A percentile compares a stretch with the other conserved stretches of the same genome.
Conservation (phyloP, 1,284 basidiomycete genomes). For the Leccinum pachyderme region DNA sequence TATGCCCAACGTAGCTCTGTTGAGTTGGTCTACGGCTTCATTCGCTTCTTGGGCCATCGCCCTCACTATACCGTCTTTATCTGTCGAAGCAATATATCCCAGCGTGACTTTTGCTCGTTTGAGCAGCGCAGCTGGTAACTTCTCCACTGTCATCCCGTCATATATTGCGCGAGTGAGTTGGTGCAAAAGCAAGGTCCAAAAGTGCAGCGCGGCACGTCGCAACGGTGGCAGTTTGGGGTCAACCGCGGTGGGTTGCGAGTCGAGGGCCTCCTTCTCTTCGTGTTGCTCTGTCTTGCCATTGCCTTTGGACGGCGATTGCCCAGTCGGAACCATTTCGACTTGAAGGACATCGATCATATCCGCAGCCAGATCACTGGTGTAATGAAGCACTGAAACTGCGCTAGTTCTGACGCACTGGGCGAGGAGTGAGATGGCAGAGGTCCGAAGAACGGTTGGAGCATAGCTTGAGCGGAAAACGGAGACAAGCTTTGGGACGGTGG, state of each 20-base stretch:
- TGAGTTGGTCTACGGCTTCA: constrained; percentile 55
- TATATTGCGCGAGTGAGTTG: constrained; percentile 50
- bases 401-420: constrained; percentile 69
- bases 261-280: constrained; percentile 17
- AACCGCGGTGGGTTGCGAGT: constrained; percentile 56
- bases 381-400: constrained; percentile 60
- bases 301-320: constrained; percentile 10
- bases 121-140: constrained; percentile 41
- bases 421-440: constrained; percentile 82
- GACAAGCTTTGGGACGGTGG: constrained; percentile 72
- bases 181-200: constrained; percentile 65
- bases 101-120: constrained; percentile 62
- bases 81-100: constrained; percentile 69
- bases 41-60: constrained; percentile 77
- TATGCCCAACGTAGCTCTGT: constrained; percentile 47
- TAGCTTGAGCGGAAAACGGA: constrained; percentile 54
- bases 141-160: constrained; percentile 29
- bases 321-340: constrained; percentile 55
- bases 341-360: constrained; percentile 80
- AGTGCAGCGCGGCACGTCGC: constrained; percentile 78
- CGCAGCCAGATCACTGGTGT: constrained; percentile 58
- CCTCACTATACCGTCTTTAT: constrained; percentile 70
- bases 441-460: constrained; percentile 72
- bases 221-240: constrained; percentile 72
- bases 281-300: constrained; percentile 16